phyloP scores from a whole-genome alignment of 2,329 filamentous ascomycete genomes.

The Diplodia seriata region DNA sequence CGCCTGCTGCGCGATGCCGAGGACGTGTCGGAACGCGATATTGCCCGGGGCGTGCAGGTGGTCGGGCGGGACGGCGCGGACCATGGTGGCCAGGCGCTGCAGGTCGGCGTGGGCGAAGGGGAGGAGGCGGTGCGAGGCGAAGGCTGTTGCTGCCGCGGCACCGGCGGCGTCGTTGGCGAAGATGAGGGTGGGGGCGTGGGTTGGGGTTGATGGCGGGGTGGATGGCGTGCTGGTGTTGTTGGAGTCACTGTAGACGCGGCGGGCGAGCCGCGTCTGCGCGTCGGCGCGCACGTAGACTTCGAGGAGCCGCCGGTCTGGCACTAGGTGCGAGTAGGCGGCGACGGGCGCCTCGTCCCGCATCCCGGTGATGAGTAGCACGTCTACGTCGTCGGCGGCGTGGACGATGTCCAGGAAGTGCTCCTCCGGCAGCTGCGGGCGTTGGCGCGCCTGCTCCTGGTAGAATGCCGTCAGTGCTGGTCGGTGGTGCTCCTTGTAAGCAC shows the following conservation, averaged over 20 bases:
- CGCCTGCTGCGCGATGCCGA: constrained; percentile 61
- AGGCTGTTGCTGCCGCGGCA: too few species aligned
- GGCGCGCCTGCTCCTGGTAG: constrained; percentile 55
- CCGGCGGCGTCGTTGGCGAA: too few species aligned
- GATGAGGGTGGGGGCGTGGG: constrained; percentile 53
- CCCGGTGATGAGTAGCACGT: constrained; percentile 68
- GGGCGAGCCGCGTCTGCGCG: constrained; percentile 47
- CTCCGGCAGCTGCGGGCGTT: constrained; percentile 56
- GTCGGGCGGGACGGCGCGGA: constrained; percentile 54
- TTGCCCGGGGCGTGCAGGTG: too few species aligned
- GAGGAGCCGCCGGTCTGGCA: constrained; percentile 60
- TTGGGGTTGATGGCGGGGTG: too few species aligned
- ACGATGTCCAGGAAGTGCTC: constrained; percentile 61
- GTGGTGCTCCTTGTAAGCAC: constrained; percentile 68
- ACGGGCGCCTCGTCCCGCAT: constrained; percentile 68
- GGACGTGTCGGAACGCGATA: constrained; percentile 66
- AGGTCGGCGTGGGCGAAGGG: constrained; percentile 58
- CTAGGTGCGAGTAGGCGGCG: constrained; percentile 60
- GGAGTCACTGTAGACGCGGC: constrained; percentile 38
- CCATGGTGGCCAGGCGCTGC: constrained; percentile 58
- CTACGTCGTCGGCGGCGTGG: constrained; percentile 48
- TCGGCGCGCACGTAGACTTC: constrained; percentile 60
- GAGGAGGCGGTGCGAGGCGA: too few species aligned
- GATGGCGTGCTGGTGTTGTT: too few species aligned
- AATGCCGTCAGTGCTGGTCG: constrained; percentile 60